phyloP scores from a whole-genome alignment of 2,329 filamentous ascomycete genomes.

The Gaeumannomyces sp. region DNA sequence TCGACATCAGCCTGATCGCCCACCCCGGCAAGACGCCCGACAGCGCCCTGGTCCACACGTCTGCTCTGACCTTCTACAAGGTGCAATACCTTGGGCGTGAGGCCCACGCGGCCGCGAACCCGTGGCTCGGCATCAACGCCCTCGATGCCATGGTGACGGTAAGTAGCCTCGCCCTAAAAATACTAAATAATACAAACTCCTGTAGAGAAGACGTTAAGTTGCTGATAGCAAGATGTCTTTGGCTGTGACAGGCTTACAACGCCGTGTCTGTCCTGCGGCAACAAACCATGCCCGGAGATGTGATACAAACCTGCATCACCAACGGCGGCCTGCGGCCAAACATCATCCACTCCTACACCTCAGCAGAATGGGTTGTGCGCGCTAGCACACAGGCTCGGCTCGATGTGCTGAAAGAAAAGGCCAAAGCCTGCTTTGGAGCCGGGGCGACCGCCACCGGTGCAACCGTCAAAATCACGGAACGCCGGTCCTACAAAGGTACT shows the following conservation, averaged over 20 bases:
- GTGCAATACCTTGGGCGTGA: conserved; percentile 48
- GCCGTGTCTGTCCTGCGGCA: conserved; percentile 47
- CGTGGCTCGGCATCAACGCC: conserved; percentile 54
- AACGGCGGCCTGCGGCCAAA: conserved; percentile 49
- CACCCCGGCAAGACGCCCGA: conserved; percentile 38
- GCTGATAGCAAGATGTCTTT: conserved; percentile 27
- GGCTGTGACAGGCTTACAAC: conserved; percentile 44
- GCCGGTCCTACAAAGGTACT: conserved; percentile 32
- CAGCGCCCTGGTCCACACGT: conserved; percentile 43
- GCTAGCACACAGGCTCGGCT: conserved; percentile 35
- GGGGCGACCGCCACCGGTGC: conserved; percentile 40
- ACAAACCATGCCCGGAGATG: conserved; percentile 45
- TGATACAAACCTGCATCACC: conserved; percentile 45
- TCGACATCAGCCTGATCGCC: conserved; percentile 32
- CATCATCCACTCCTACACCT: conserved; percentile 46
- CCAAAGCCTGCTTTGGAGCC: conserved; percentile 34
- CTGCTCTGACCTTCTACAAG: conserved; percentile 41
- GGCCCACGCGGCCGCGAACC: conserved; percentile 54
- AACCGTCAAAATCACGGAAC: conserved; percentile 34
- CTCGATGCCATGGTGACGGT: conserved; percentile 48
- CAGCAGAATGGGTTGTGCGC: conserved; percentile 38
- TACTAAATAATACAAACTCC: neutral
- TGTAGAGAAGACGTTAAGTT: conserved; percentile 30
- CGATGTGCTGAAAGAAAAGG: conserved; percentile 31
- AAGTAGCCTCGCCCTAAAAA: neutral